Base-by-base conservation (phyloP, 2,329 filamentous ascomycete species). In the Beauveria asiatica region DNA sequence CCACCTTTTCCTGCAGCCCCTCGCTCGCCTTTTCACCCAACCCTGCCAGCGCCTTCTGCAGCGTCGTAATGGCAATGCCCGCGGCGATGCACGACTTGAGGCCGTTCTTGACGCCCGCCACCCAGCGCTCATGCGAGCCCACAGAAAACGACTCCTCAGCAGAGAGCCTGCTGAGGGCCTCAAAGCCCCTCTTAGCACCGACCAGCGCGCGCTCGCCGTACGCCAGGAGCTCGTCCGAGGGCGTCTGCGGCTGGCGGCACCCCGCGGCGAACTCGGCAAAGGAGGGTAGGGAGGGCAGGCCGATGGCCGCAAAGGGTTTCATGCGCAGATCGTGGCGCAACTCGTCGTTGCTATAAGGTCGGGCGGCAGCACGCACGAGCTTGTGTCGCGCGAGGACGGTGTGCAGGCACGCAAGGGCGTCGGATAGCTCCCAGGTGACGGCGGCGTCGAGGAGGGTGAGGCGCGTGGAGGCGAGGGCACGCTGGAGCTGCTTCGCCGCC, bases 301-400 rank as follows among this genome's bases (percentile, higher is more conserved):
- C 80, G 60, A 96, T 81, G 8, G 76, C 71, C 1, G 87, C 77
- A 68, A 95, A 96, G 0, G 91, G 90, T 67, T 88, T 89, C 90
- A 96, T 94, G 61, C 92, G 88, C 10, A 95, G 75, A 65, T 94
- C 88, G 70, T 94, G 92, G 13, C 90, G 85, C 5, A 92, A 75
- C 37, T 78, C 73, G 61, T 88, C 82, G 17, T 81, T 83, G 60
- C 85, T 83, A 70, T 92, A 95, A 0, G 87, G 85, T 1, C 83
- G 76, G 0, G 72, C 71, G 5, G 78, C 82, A 0, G 74, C 61
- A 55, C 77, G 73, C 65, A 91, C 65, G 62, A 85, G 69, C 27
- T 72, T 67, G 7, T 88, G 77, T 9, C 88, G 85, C 30, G 78
- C 70, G 1, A 94, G 76, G 1, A 85, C 77, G 0, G 82, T 82